Evolutionary conservation across 1,139 yeast species (phyloP), one percentile per base, ranked within the genome.

Genomic region (Magnusiomyces sp.): DNA sequence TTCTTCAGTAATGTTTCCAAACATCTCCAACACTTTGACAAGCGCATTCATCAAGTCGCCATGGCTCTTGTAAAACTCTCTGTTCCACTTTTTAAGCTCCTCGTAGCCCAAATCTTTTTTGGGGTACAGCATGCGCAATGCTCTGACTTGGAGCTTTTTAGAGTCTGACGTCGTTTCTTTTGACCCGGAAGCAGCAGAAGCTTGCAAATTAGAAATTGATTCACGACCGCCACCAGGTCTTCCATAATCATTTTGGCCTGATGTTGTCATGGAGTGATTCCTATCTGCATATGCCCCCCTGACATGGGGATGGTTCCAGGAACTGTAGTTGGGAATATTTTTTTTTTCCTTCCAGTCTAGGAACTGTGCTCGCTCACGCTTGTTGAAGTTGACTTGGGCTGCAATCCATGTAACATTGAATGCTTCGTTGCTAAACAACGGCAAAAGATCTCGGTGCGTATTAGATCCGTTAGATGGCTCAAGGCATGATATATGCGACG

Each of bases 31-130:
- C 19, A 43, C 40, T 40, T 43, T 43, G 9, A 34, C 33, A 14
- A 43, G 14, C 2, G 40, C 40, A 23, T 43, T 43, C 20, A 43
- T 13, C 33, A 43, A 16, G 20, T 43, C 46, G 23, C 46, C 46
- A 19, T 43, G 38, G 14, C 36, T 19, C 5, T 13, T 20, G 27
- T 43, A 43, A 19, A 20, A 14, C 32, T 20, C 19, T 23, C 46
- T 34, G 20, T 43, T 43, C 46, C 46, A 43, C 27, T 19, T 39
- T 19, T 27, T 19, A 11, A 34, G 17, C 32, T 43, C 46, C 7
- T 14, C 27, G 16, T 14, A 23, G 17, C 40, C 27, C 17, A 34
- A 23, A 7, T 16, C 33, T 9, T n/a, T 36, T 13, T 20, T n/a
- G 32, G 40, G 46, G 33, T 43, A 34, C 20, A 43, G 5, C 33